Evolutionary conservation across 176 grass and related monocot genomes (phyloP).

Genomic region (Bromus sterilis): DNA sequence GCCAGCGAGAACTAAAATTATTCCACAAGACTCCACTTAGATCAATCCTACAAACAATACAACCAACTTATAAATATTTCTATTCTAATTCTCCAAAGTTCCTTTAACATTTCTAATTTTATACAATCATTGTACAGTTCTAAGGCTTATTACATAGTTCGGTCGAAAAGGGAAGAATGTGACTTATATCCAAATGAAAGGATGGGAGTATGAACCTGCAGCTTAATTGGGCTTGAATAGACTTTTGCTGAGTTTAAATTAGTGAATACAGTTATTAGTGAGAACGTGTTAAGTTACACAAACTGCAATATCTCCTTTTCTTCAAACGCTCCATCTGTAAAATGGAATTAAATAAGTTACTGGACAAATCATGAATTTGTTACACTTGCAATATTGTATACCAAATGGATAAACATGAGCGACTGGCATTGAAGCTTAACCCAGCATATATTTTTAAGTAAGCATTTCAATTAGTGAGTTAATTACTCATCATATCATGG

Average conservation of each 20-base stretch:
- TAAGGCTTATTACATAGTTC: neutral
- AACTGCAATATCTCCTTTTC: constrained; percentile 68
- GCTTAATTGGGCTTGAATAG: constrained; percentile 81
- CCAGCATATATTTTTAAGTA: neutral
- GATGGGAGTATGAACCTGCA: constrained; percentile 53
- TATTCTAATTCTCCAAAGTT: no score
- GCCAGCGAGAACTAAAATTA: no score
- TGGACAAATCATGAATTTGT: neutral
- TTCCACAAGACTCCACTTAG: no score
- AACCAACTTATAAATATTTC: no score
- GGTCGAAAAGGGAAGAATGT: neutral
- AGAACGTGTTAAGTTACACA: constrained; percentile 77
- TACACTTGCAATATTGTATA: neutral
- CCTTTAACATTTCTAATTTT: neutral
- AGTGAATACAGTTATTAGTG: constrained; percentile 75
- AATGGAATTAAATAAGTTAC: constrained; percentile 13
- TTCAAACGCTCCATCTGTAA: constrained; percentile 77
- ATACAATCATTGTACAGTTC: neutral
- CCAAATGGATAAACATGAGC: neutral
- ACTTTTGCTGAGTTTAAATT: constrained; percentile 82
- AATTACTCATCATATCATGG: neutral
- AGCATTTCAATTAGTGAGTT: neutral
- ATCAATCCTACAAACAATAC: no score
- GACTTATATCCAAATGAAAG: neutral
- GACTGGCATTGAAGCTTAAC: neutral